Evolutionary conservation across 2,329 filamentous ascomycete species (phyloP), one percentile per base, ranked within the genome.

Genomic region (Epichloe typhina): DNA sequence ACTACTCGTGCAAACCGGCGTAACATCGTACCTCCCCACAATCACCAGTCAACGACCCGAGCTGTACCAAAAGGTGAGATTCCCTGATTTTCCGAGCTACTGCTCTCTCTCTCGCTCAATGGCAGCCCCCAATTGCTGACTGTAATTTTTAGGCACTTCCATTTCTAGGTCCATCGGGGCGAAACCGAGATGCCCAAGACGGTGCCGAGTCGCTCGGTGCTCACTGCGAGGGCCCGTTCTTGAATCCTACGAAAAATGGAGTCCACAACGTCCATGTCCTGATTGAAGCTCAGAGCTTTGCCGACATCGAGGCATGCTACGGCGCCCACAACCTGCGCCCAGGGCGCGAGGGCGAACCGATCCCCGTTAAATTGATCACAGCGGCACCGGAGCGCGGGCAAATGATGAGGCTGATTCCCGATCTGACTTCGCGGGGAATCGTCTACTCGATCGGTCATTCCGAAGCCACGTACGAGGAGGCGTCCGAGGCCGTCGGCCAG

Each of bases 221-320:
- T 3, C 90, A 96, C 62, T 86, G 87, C 63, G 90, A 96, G 72
- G 90, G 90, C 0, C 90, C 90, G 0, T 96, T 96, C 68, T 74
- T 96, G 50, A 87, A 73, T 59, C 83, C 85, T 0, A 79, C 80
- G 45, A 91, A 91, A 64, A 94, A 95, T 61, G 90, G 90, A 47
- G 84, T 94, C 38, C 90, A 95, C 72, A 87, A 86, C 61, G 70
- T 76, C 17, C 77, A 83, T 51, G 84, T 93, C 15, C 74, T 95
- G 43, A 79, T 75, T 40, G 69, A 80, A 47, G 84, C 79, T 11
- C 67, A 79, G 40, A 78, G 74, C 26, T 77, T 90, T 52, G 63
- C 73, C 11, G 84, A 89, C 55, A 70, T 90, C 12, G 77, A 82
- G 55, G 69, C 70, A 35, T 86, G 83, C 69, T 91, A 95, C 65